Base-by-base conservation (phyloP, 1,139 yeast species). In the Pichia sp. region DNA sequence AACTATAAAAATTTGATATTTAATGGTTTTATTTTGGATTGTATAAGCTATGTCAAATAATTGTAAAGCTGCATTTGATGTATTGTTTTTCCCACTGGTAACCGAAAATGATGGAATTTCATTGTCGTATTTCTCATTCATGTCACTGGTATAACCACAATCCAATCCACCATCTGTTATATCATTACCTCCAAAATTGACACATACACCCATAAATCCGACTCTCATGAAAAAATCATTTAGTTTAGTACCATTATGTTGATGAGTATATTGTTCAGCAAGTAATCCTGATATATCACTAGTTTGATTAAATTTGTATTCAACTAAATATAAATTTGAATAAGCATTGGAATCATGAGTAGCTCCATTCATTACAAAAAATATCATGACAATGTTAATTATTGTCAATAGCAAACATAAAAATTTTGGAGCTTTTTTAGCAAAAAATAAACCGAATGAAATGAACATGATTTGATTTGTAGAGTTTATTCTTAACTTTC, bases 331-430 rank as follows among this genome's bases (percentile, higher is more conserved):
- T 1, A 74, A 70, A 5, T 69, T 64, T 0, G 80, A 69, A 54
- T 74, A 81, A 1, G 75, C 67, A 0, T 65, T 40, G 0, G 69
- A 52, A 1, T 67, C 49, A 25, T 66, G 66, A 26, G 76, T 69
- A 51, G 85, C 78, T 1, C 86, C 81, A 10, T 78, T 61, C 25
- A 80, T 61, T 9, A 81, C 66, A 57, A 78, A 80, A 5, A 76
- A 70, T n/a, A 78, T 58, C 27, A 65, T 46, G 28, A 60, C 51
- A 11, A 57, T 46, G 43, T 56, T 58, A n/a, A 61, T 48, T n/a
- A 63, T 53, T 8, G 61, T 48, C 5, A 61, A 39, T 7, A 58
- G 30, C 1, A 52, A 2, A 44, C 55, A 43, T 18, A 55, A 10
- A 2, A 59, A 18, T 27, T 58, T 58, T 31, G 62, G 59, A 5